A percentile compares a stretch with the other conserved stretches of the same genome.
Evolutionary conservation across 805 yeast species (phyloP).

Genomic region (Kodamaea kakaduensis): DNA sequence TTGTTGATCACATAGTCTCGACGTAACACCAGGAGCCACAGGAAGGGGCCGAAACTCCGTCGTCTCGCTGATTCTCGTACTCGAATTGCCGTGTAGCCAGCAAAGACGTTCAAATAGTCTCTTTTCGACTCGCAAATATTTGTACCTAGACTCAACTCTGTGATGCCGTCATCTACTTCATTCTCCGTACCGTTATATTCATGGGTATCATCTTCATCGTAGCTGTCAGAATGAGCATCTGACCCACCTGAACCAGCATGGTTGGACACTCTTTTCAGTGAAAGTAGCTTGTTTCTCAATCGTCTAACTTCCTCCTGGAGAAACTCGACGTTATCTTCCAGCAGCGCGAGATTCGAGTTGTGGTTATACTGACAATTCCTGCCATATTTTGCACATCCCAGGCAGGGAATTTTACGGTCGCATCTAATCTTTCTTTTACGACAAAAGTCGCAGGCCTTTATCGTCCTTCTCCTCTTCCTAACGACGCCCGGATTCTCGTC

Average conservation of each 20-base stretch:
- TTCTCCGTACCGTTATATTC: neutral
- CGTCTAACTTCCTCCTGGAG: slow-evolving; percentile 3
- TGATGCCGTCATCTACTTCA: neutral
- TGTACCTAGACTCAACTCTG: slow-evolving; percentile 1
- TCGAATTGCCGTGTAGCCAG: slow-evolving; percentile 38
- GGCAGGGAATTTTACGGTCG: slow-evolving; percentile 44
- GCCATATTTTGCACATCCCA: slow-evolving; percentile 33
- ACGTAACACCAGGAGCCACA: slow-evolving; percentile 45
- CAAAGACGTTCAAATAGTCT: slow-evolving; percentile 35
- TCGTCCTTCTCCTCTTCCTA: slow-evolving; percentile 28
- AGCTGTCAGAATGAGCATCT: too few relatives aligned
- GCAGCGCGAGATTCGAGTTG: neutral
- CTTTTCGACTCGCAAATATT: slow-evolving; percentile 13
- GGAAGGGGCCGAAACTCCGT: slow-evolving; percentile 49
- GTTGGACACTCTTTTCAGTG: slow-evolving; percentile 12
- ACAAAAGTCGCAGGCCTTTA: slow-evolving; percentile 50
- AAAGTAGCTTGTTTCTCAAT: slow-evolving; percentile 17
- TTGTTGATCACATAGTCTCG: slow-evolving; percentile 16
- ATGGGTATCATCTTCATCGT: slow-evolving; percentile 1
- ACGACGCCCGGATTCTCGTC: neutral
- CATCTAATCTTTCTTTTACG: slow-evolving; percentile 48
- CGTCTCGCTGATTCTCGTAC: slow-evolving; percentile 35
- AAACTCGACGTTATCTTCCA: slow-evolving; percentile 1
- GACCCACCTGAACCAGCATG: neutral
- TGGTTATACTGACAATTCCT: slow-evolving; percentile 18